phyloP scores from a whole-genome alignment of 1,139 yeast genomes.

The Geotrichum reessii region DNA sequence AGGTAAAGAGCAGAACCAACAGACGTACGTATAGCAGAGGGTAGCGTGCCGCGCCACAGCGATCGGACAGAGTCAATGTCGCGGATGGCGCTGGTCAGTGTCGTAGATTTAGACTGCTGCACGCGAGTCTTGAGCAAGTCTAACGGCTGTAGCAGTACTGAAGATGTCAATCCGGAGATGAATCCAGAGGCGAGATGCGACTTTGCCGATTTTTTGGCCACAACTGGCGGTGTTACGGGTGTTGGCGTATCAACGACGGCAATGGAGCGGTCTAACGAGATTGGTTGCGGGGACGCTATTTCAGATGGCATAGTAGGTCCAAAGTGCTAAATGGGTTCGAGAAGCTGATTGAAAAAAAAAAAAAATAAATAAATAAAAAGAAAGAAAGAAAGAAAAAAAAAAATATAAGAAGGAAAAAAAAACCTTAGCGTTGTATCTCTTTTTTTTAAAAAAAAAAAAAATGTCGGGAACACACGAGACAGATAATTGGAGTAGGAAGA shows the following conservation, averaged over 20 bases:
- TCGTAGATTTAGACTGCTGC: constrained; percentile 57
- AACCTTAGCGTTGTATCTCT: neutral
- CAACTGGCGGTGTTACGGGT: neutral
- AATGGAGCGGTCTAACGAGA: neutral
- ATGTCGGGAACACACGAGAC: neutral
- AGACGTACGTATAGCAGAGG: constrained; percentile 84
- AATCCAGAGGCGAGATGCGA: constrained; percentile 76
- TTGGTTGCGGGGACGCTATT: neutral
- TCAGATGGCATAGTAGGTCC: neutral
- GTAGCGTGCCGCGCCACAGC: constrained; percentile 90
- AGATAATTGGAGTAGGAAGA: neutral
- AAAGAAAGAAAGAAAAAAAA: neutral
- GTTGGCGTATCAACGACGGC: neutral
- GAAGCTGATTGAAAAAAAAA: neutral
- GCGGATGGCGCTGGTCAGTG: constrained; percentile 37
- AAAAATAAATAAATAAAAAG: neutral
- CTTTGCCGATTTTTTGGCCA: constrained; percentile 10
- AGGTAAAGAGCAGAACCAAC: constrained; percentile 85
- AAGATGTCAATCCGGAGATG: constrained; percentile 77
- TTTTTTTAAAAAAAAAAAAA: no score
- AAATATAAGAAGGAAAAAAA: neutral
- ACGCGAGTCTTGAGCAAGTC: constrained; percentile 85
- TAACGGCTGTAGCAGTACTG: constrained; percentile 79
- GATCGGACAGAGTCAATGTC: constrained; percentile 41
- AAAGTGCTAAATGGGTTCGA: neutral